These are phyloP conservation scores for Phalaenopsis aphrodite DNA, from an alignment of 106 monocot genomes.

Conservation along the genomic window DNA sequence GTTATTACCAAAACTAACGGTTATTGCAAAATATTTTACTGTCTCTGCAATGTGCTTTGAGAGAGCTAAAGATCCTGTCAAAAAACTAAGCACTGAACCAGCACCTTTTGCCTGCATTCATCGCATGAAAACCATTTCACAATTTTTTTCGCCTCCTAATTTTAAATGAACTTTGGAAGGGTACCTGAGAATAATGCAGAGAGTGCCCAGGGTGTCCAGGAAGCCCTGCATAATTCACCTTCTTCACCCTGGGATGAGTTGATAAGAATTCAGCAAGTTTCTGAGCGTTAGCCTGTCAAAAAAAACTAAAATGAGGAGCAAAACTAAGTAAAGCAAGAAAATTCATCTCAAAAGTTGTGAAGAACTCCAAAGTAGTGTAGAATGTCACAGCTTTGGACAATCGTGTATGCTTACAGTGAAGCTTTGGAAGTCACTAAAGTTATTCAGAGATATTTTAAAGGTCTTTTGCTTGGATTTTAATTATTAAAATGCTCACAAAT, in stretches of 20 bases:
- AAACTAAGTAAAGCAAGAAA: background rate
- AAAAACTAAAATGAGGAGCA: constrained; percentile 7
- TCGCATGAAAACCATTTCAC: background rate
- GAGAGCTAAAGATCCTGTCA: constrained; percentile 79
- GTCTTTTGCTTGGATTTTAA: background rate
- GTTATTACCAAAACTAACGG: constrained; percentile 88
- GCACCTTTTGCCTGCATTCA: constrained; percentile 87
- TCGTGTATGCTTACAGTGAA: background rate
- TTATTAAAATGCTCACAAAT: background rate
- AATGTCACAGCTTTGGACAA: background rate
- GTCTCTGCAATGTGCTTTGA: constrained; percentile 88
- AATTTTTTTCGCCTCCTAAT: background rate
- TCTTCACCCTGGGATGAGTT: constrained; percentile 79
- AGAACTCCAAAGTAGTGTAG: background rate
- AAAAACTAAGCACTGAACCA: constrained; percentile 91
- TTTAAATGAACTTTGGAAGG: background rate
- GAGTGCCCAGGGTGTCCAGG: constrained; percentile 58
- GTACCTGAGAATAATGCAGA: constrained; percentile 94
- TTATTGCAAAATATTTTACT: constrained; percentile 78
- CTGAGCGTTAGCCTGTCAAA: constrained; percentile 75
- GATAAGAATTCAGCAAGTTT: constrained; percentile 91
- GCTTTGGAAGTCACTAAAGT: background rate
- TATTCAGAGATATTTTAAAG: background rate
- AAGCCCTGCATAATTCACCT: constrained; percentile 95
- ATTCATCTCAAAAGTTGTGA: constrained; percentile 4